These are phyloP conservation scores for Diaporthe caulivora DNA, from an alignment of 2,329 filamentous ascomycete species.

Conservation along the genomic window DNA sequence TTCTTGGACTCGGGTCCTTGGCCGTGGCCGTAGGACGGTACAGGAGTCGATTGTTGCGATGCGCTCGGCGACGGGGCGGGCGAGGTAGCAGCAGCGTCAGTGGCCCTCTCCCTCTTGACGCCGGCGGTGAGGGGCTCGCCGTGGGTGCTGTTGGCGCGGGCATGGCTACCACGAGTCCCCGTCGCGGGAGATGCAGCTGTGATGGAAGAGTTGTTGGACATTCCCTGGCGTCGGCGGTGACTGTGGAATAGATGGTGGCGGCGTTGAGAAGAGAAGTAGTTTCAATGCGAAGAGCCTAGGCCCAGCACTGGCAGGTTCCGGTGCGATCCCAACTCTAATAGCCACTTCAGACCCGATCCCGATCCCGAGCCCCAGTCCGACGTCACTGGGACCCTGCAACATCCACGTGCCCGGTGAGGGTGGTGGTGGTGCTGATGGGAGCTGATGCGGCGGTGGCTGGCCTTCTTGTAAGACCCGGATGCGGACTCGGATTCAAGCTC, in stretches of 20 bases:
- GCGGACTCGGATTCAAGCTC: background rate
- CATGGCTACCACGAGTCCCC: constrained; percentile 32
- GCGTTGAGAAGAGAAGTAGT: background rate
- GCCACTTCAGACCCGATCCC: background rate
- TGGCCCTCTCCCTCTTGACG: constrained; percentile 33
- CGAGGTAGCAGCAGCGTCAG: constrained; percentile 22
- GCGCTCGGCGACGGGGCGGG: constrained; percentile 14
- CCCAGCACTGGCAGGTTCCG: background rate
- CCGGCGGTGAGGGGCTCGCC: constrained; percentile 24
- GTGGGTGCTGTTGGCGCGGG: constrained; percentile 27
- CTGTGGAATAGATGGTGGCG: background rate
- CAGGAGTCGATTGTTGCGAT: constrained; percentile 32
- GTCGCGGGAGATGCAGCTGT: constrained; percentile 35
- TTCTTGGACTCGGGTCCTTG: constrained; percentile 52
- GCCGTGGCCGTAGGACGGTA: constrained; percentile 22
- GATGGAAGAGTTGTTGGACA: constrained; percentile 36
- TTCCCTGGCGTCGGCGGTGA: constrained; percentile 3
- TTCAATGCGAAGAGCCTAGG: background rate
- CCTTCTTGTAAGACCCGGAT: background rate
- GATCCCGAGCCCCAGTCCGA: constrained; percentile 35
- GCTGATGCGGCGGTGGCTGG: background rate
- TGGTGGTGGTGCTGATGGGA: background rate
- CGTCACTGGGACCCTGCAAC: constrained; percentile 28
- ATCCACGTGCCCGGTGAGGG: constrained; percentile 24
- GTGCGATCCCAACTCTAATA: background rate